Conservation (phyloP, 805 yeast species). For the Yamadazyma endophytica region DNA sequence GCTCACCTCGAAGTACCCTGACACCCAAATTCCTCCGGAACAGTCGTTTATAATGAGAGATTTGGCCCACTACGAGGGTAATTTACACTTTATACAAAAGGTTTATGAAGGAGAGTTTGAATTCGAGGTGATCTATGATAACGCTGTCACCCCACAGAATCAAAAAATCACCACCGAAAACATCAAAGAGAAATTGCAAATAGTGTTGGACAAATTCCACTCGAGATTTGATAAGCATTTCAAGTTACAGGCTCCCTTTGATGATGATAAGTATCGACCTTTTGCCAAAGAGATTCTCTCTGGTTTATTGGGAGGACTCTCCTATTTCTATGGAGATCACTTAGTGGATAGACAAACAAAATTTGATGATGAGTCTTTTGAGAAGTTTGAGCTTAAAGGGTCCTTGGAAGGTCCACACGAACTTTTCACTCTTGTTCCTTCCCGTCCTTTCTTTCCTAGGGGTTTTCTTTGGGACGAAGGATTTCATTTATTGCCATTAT, state of each 20-base stretch:
- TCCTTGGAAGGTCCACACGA: slow-evolving; percentile 71
- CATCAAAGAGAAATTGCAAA: slow-evolving; percentile 30
- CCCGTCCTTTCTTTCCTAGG: slow-evolving; percentile 91
- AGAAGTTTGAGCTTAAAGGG: slow-evolving; percentile 49
- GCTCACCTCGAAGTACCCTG: slow-evolving; percentile 26
- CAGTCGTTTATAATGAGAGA: slow-evolving; percentile 57
- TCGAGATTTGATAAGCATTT: slow-evolving; percentile 49
- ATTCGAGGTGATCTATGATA: slow-evolving; percentile 64
- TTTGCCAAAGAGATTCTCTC: slow-evolving; percentile 82
- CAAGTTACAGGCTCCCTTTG: slow-evolving; percentile 53
- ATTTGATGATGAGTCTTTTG: slow-evolving; percentile 67
- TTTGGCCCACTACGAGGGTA: slow-evolving; percentile 60
- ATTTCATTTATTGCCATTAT: slow-evolving; percentile 78
- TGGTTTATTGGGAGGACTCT: slow-evolving; percentile 84
- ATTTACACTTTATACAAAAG: slow-evolving; percentile 75
- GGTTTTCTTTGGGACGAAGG: slow-evolving; percentile 99
- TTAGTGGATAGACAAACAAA: slow-evolving; percentile 70
- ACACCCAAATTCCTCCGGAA: slow-evolving; percentile 37
- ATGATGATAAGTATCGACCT: slow-evolving; percentile 31
- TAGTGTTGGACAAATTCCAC: slow-evolving; percentile 39
- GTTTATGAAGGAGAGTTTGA: slow-evolving; percentile 70
- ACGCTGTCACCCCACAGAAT: slow-evolving; percentile 32
- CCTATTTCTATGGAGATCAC: slow-evolving; percentile 82
- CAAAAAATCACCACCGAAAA: slow-evolving; percentile 36
- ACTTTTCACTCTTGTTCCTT: slow-evolving; percentile 81